phyloP scores from a whole-genome alignment of 1,284 basidiomycete genomes.

The Ustilago lituana region DNA sequence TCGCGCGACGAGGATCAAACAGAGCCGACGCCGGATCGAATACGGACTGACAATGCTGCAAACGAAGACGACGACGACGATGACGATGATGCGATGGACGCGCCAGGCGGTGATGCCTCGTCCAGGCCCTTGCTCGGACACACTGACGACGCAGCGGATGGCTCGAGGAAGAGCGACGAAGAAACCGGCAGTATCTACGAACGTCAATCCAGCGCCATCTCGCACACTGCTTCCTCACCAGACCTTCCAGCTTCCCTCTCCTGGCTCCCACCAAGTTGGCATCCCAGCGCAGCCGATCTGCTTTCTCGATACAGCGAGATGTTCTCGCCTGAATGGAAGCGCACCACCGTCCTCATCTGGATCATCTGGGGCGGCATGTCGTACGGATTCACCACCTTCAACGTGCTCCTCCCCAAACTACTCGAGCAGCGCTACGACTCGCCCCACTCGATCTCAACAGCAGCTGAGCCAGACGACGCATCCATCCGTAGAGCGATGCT shows the following conservation, averaged over 20 bases:
- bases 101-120: background rate
- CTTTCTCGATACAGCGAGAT: conserved; percentile 78
- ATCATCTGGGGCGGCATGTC: conserved; percentile 60
- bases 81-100: background rate
- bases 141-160: background rate
- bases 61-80: conserved; percentile 7
- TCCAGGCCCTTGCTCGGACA: conserved; percentile 8
- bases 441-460: background rate
- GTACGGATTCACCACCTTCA: conserved; percentile 91
- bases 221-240: background rate
- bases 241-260: conserved; percentile 28
- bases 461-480: conserved; percentile 22
- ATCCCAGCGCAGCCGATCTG: conserved; percentile 32
- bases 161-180: conserved; percentile 10
- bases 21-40: background rate
- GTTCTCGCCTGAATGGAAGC: conserved; percentile 81
- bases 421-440: conserved; percentile 68
- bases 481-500: conserved; percentile 32
- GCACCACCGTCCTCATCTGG: conserved; percentile 77
- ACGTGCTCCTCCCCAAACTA: conserved; percentile 91
- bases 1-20: background rate
- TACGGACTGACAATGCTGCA: background rate
- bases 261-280: conserved; percentile 40
- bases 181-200: conserved; percentile 1
- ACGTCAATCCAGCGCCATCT: conserved; percentile 5